Conservation (phyloP, 2,329 filamentous ascomycete genomes). For the Pestalotiopsis sp. region DNA sequence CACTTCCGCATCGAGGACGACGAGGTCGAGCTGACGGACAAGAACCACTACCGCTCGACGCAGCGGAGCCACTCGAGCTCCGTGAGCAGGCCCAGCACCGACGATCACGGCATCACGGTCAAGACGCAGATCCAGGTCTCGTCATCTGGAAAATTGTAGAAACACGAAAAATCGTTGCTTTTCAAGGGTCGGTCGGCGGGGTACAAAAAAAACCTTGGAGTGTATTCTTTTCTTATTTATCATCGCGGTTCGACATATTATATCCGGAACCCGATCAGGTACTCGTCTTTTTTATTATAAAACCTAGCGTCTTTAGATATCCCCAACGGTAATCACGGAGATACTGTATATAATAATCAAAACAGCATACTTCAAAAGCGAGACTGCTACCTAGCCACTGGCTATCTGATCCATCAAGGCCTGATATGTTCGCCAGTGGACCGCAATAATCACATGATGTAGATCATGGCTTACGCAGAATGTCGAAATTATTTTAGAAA, state of each 20-base stretch:
- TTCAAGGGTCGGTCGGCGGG: neutral
- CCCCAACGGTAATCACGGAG: neutral
- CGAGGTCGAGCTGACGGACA: constrained; percentile 9
- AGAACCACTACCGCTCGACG: neutral
- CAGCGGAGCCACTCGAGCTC: neutral
- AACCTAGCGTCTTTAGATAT: neutral
- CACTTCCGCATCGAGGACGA: constrained; percentile 10
- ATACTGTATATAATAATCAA: neutral
- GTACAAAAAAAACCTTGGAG: neutral
- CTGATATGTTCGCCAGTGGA: too few species aligned
- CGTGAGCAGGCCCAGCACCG: neutral
- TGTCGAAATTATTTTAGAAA: too few species aligned
- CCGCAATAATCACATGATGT: too few species aligned
- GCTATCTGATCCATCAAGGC: neutral
- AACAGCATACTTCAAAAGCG: neutral
- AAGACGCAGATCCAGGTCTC: constrained; percentile 1
- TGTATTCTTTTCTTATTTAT: neutral
- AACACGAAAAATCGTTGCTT: neutral
- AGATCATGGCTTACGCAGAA: too few species aligned
- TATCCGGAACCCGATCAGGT: neutral
- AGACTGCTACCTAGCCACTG: too few species aligned
- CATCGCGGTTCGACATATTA: neutral
- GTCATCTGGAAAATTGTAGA: neutral
- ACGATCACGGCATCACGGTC: constrained; percentile 1
- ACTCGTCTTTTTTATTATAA: neutral